Base-by-base conservation (phyloP, 2,329 filamentous ascomycete species). In the Pyrenophora tritici-repentis region DNA sequence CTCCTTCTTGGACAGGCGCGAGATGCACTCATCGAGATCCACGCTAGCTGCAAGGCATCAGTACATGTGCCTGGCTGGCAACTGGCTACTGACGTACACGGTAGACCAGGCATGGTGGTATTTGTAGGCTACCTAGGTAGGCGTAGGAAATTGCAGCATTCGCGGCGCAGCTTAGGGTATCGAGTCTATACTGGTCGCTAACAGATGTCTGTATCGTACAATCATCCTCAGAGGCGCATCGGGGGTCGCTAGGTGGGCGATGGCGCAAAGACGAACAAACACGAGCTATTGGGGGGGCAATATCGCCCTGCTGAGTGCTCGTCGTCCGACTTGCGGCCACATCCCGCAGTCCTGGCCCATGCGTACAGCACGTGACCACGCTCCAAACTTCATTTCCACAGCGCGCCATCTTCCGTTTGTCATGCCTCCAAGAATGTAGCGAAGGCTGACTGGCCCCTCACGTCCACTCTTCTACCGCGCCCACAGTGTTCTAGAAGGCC, bases 21-120 rank as follows among this genome's bases (percentile, higher is more conserved):
- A 86, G 78, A 99, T 97, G 79, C 94, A 99, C 83, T 97, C 91
- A 80, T 99, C 94, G 68, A 99, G 86, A 76, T 99, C 93, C 78
- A 99, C 92, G 77, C 91, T 96, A 66, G 90, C 92, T 96, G 68
- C 42, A 37, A 24, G 13, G 7, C 17, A 54, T 70, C 53, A 72
- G 67, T 48, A 54, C 36, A 36, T 22, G 47, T 26, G 42, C 40
- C 39, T 18, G 26, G 14, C 34, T 24, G 6, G 22, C 22, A 6
- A 47, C 50, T 40, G 41, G 41, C 44, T 49, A 50, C 52, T 42
- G 50, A 61, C 76, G 55, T 76, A 80, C 78, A 76, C 58, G 78
- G 78, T 65, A 80, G 76, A 63, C 78, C 78, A 61, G 78, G 78
- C 78, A 80, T 80, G 66, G 63, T 70, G 57, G 63, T 55, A 58